Evolutionary conservation across 2,329 filamentous ascomycete genomes (phyloP).

Genomic region (Paraphaeosphaeria minitans): DNA sequence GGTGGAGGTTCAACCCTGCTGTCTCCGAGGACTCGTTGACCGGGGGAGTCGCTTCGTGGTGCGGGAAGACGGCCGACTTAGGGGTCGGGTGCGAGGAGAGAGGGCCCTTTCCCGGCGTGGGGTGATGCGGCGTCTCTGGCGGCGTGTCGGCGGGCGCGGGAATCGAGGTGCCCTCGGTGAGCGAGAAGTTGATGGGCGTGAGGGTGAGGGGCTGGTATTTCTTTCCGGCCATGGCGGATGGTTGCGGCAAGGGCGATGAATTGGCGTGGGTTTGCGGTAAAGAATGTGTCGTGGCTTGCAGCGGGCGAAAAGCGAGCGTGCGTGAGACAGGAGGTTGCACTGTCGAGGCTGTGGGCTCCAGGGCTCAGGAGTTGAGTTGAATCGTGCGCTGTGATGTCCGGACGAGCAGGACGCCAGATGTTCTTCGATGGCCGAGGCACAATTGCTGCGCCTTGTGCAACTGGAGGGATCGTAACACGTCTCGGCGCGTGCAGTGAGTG

Average conservation of each 20-base stretch:
- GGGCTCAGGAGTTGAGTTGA: slow-evolving; percentile 37
- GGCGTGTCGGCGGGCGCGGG: slow-evolving; percentile 49
- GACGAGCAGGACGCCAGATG: slow-evolving; percentile 8
- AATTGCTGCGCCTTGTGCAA: not conserved
- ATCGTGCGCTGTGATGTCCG: slow-evolving; percentile 18
- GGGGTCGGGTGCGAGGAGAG: slow-evolving; percentile 51
- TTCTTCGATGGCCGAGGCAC: not conserved
- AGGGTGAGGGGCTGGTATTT: slow-evolving; percentile 47
- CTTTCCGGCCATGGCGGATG: slow-evolving; percentile 31
- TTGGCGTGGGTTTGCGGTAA: not conserved
- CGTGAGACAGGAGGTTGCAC: slow-evolving; percentile 16
- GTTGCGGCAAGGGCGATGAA: not conserved
- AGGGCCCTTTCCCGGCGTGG: slow-evolving; percentile 46
- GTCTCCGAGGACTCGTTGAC: slow-evolving; percentile 25
- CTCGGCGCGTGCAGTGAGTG: not conserved
- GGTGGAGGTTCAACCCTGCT: slow-evolving; percentile 22
- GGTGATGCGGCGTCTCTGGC: slow-evolving; percentile 45
- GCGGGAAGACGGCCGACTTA: slow-evolving; percentile 34
- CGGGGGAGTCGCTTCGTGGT: slow-evolving; percentile 24
- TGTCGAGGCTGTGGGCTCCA: slow-evolving; percentile 23
- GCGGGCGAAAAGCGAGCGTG: slow-evolving; percentile 19
- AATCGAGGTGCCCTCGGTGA: slow-evolving; percentile 50
- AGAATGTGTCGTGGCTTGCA: slow-evolving; percentile 21
- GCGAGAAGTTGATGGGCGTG: slow-evolving; percentile 48
- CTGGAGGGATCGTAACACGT: not conserved